These are phyloP conservation scores for Gossypium sturtianum DNA, from an alignment of 345 rosid species.

Conservation along the genomic window DNA sequence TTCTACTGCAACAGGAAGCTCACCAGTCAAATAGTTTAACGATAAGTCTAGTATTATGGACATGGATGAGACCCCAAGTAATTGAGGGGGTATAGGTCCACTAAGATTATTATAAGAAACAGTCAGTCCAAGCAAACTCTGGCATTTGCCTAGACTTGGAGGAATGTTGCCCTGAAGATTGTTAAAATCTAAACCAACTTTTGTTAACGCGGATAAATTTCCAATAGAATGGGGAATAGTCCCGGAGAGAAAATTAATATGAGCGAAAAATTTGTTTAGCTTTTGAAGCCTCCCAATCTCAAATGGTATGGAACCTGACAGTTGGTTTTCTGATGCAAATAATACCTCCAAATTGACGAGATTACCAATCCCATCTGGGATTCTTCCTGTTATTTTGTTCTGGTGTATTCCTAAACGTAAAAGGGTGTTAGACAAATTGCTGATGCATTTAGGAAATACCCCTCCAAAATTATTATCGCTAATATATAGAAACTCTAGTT, in stretches of 20 bases:
- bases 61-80: not conserved
- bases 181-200: not conserved
- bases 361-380: not conserved
- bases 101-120: not conserved
- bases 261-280: not conserved
- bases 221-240: not conserved
- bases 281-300: not conserved
- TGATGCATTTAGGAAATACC: not conserved
- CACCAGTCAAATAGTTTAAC: constrained; percentile 2
- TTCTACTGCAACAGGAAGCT: not conserved
- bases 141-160: not conserved
- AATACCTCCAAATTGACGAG: not conserved
- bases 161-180: not conserved
- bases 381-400: constrained; percentile 14
- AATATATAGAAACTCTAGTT: not conserved
- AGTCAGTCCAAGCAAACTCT: not conserved
- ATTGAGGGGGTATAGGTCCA: not conserved
- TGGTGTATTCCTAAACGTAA: accelerated
- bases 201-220: not conserved
- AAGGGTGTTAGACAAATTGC: constrained; percentile 16
- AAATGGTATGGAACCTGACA: not conserved
- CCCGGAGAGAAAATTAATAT: not conserved
- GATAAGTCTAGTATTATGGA: not conserved
- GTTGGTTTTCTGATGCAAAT: accelerated
- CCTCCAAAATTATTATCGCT: constrained; percentile 8